These are phyloP conservation scores for Tetrapisispora phaffii DNA, from an alignment of 805 yeast species.

Conservation along the genomic window DNA sequence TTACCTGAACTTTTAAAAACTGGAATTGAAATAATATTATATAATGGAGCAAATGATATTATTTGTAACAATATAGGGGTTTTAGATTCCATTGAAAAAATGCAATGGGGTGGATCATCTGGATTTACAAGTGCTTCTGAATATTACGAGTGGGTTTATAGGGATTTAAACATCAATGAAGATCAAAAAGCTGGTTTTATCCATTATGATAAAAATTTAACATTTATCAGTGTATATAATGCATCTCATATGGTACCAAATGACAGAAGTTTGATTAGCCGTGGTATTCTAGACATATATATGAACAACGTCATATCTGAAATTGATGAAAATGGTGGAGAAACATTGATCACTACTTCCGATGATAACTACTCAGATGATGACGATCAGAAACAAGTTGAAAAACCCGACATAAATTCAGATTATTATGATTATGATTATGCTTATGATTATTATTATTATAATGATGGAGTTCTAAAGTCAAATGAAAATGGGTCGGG, in stretches of 20 bases:
- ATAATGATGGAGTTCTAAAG: slow-evolving; percentile 4
- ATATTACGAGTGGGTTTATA: slow-evolving; percentile 36
- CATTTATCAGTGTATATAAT: slow-evolving; percentile 62
- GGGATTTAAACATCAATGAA: slow-evolving; percentile 18
- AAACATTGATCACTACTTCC: slow-evolving; percentile 32
- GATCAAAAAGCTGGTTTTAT: slow-evolving; percentile 35
- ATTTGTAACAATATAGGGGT: slow-evolving; percentile 81
- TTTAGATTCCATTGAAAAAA: slow-evolving; percentile 48
- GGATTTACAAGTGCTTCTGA: slow-evolving; percentile 27
- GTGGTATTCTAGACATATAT: slow-evolving; percentile 57
- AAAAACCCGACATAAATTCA: slow-evolving; percentile 34
- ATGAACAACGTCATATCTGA: slow-evolving; percentile 42
- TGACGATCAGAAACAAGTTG: slow-evolving; percentile 40
- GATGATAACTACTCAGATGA: slow-evolving; percentile 31
- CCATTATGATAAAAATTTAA: slow-evolving; percentile 57
- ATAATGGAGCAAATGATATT: slow-evolving; percentile 81
- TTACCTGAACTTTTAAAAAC: slow-evolving; percentile 56
- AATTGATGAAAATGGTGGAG: slow-evolving; percentile 42
- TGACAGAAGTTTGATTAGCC: slow-evolving; percentile 59
- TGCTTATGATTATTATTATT: slow-evolving; percentile 1
- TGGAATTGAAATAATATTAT: slow-evolving; percentile 53
- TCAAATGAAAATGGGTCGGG: slow-evolving; percentile 36
- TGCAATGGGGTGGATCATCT: slow-evolving; percentile 53
- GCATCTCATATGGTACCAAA: slow-evolving; percentile 93
- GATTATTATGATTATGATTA: slow-evolving; percentile 23